A percentile compares a stretch with the other conserved stretches of the same genome.
These are phyloP conservation scores for Cryptosporidium bovis DNA, from an alignment of 169 alveolate species.

Conservation along the genomic window DNA sequence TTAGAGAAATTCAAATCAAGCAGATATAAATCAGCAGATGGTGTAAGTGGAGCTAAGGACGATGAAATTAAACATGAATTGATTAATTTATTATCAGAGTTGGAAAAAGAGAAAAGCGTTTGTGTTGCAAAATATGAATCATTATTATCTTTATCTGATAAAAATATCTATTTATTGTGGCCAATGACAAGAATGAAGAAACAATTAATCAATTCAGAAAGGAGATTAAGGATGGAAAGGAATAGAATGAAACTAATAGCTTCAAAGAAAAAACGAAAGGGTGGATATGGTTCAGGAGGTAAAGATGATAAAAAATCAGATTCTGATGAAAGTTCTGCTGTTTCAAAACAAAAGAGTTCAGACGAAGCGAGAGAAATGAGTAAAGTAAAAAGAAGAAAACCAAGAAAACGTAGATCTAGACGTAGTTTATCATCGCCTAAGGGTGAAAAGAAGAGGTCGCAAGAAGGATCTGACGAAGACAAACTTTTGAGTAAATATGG, in stretches of 20 bases:
- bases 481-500: constrained; percentile 32
- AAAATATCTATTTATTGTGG: neutral
- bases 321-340: neutral
- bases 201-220: neutral
- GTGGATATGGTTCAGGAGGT: neutral
- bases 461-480: neutral
- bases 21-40: neutral
- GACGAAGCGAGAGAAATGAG: neutral
- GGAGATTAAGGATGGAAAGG: constrained; percentile 48
- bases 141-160: neutral
- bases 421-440: neutral
- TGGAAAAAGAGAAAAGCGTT: neutral
- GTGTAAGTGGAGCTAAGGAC: neutral
- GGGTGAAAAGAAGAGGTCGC: neutral
- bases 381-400: neutral
- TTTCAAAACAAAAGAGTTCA: neutral
- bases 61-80: neutral
- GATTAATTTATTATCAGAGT: neutral
- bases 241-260: constrained; percentile 10
- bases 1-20: neutral
- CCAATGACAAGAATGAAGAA: constrained; percentile 12
- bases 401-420: neutral
- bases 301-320: neutral
- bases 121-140: neutral
- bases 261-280: constrained; percentile 17